Evolutionary conservation across 1,284 basidiomycete genomes (phyloP), one percentile per base, ranked within the genome.

Genomic region (Cutaneotrichosporon dermatis): DNA sequence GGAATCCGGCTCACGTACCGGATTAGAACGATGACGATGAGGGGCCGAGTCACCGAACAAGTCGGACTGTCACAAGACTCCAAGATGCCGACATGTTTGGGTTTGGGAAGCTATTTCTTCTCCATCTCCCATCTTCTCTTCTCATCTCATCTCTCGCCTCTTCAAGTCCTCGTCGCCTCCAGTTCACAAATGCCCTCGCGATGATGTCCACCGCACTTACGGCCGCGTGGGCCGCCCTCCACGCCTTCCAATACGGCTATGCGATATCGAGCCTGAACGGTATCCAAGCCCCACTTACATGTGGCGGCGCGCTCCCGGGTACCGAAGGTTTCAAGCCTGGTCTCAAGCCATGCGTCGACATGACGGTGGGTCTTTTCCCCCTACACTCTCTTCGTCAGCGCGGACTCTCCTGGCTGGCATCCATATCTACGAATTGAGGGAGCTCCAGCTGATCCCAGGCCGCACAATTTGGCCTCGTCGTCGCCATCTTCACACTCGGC

Each of bases 401-500:
- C 25, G 25, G 25, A 25, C 25, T 25, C 25, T 25, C 25, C 25
- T 25, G 25, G 25, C 25, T 25, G 25, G 25, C 25, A 3, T 25
- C 25, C 25, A 2, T 25, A 25, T 25, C 25, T 25, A 25, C 25
- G 25, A 25, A 25, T 25, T 25, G 25, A 25, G 25, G 25, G 25
- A 25, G 25, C 25, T 25, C 25, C 25, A 25, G 37, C 45, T 58
- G 33, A 50, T 40, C 7, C 1, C 48, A 74, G 74, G 52, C 67
- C 2, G 40, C 69, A 0, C 62, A 72, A 45, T 80, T 79, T 58
- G 79, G 79, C 5, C 55, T 77, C 13, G 69, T 78, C 37, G 79
- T 78, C 0, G 69, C 79, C 11, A 74, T 79, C 46, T 81, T 80
- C 66, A 80, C 80, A 0, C 61, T 81, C 16, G 80, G 80, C 9